phyloP scores from a whole-genome alignment of 1,284 basidiomycete species.

The Cryptococcus sp. region DNA sequence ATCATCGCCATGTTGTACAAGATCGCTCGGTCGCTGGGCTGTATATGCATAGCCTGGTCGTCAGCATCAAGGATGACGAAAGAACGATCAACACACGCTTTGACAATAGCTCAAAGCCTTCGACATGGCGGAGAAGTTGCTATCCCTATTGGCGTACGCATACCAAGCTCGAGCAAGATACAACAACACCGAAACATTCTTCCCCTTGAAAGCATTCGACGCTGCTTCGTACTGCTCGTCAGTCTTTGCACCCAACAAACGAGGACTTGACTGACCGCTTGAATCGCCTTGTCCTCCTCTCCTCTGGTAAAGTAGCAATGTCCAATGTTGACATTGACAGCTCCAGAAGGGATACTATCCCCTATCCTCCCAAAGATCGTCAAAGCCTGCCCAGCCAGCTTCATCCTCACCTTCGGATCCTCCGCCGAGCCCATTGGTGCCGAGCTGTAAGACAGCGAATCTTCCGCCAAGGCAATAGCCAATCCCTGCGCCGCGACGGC shows the following conservation, averaged over 20 bases:
- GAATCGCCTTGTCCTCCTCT: slow-evolving; percentile 88
- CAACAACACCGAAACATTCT: slow-evolving; percentile 66
- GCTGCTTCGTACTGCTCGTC: slow-evolving; percentile 75
- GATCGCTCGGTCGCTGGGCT: slow-evolving; percentile 78
- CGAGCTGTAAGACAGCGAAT: slow-evolving; percentile 58
- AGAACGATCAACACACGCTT: slow-evolving; percentile 51
- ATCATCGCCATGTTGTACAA: slow-evolving; percentile 95
- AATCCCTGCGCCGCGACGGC: slow-evolving; percentile 88
- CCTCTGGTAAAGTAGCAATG: slow-evolving; percentile 87
- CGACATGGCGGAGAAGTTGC: slow-evolving; percentile 70
- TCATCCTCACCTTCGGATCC: slow-evolving; percentile 56
- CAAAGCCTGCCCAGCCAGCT: slow-evolving; percentile 74
- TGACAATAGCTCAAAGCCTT: slow-evolving; percentile 74
- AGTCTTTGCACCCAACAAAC: slow-evolving; percentile 1
- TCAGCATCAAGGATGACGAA: neutral
- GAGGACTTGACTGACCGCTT: slow-evolving; percentile 63
- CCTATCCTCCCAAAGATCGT: slow-evolving; percentile 81
- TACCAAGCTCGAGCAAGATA: slow-evolving; percentile 88
- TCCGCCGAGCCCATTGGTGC: slow-evolving; percentile 48
- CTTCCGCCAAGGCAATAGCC: slow-evolving; percentile 85
- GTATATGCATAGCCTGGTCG: slow-evolving; percentile 66
- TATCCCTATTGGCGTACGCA: slow-evolving; percentile 80
- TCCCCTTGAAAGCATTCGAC: slow-evolving; percentile 61
- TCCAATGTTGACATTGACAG: slow-evolving; percentile 89
- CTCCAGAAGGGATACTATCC: slow-evolving; percentile 75